Percentiles rank a stretch among this genome's conserved stretches.
Evolutionary conservation across 2,329 filamentous ascomycete species (phyloP).

Genomic region (Daldinia sp.): DNA sequence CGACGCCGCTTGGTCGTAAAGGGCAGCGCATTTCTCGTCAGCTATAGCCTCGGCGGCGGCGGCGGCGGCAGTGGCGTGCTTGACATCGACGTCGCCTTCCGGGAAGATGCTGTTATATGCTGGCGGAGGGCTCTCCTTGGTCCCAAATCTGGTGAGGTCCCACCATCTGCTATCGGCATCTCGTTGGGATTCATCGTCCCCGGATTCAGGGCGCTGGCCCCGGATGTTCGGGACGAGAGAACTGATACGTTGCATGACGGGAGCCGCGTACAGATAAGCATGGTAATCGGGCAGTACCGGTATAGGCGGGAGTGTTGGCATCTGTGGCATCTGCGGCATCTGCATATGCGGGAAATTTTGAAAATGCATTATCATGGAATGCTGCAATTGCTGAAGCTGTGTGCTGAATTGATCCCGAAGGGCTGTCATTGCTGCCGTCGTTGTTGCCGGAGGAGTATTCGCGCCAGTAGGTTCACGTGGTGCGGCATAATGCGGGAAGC

Average conservation of each 20-base stretch:
- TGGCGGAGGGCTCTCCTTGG: conserved; percentile 70
- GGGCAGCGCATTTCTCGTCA: conserved; percentile 66
- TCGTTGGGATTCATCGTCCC: conserved; percentile 56
- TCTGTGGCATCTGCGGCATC: conserved; percentile 74
- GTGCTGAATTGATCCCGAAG: conserved; percentile 79
- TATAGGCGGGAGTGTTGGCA: conserved; percentile 69
- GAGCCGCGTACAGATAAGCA: conserved; percentile 68
- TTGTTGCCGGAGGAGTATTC: conserved; percentile 61
- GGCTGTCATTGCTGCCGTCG: conserved; percentile 73
- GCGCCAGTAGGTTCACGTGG: conserved; percentile 48
- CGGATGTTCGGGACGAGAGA: conserved; percentile 77
- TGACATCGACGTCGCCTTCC: conserved; percentile 63
- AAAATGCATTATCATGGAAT: conserved; percentile 74
- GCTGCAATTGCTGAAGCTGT: conserved; percentile 82
- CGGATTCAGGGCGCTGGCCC: conserved; percentile 62
- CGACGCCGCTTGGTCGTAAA: conserved; percentile 63
- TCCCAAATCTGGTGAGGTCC: conserved; percentile 68
- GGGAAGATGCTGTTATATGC: conserved; percentile 86
- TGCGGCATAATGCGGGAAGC: conserved; percentile 42
- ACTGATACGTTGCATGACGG: conserved; percentile 78
- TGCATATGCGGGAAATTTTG: conserved; percentile 73
- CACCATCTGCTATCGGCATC: conserved; percentile 72
- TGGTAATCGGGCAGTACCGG: conserved; percentile 78
- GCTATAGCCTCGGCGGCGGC: conserved; percentile 70
- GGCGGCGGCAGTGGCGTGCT: conserved; percentile 68